Evolutionary conservation across 2,329 filamentous ascomycete species (phyloP).

Genomic region (Pyrenophora teres): DNA sequence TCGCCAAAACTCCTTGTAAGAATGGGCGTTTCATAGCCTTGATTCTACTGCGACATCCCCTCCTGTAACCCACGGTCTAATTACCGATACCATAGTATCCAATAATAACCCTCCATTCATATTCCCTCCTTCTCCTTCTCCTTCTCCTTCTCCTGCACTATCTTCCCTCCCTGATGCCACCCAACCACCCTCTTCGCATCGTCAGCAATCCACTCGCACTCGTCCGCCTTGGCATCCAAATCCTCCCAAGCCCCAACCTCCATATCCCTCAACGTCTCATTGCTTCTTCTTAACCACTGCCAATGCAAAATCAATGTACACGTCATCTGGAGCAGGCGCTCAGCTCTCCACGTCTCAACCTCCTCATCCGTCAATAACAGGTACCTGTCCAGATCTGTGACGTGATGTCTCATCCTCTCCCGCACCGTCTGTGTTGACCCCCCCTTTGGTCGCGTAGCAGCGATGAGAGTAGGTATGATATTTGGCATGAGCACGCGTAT

Average conservation of each 20-base stretch:
- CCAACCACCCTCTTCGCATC: constrained; percentile 7
- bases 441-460: constrained; percentile 9
- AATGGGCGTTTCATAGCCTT: background rate
- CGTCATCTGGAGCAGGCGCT: constrained; percentile 11
- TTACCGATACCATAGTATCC: no score
- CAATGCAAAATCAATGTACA: constrained; percentile 28
- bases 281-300: constrained; percentile 38
- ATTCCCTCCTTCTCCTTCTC: background rate
- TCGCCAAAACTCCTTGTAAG: constrained; percentile 6
- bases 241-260: constrained; percentile 30
- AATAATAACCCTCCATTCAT: no score
- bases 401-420: constrained; percentile 38
- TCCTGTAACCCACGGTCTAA: no score
- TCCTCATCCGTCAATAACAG: constrained; percentile 28
- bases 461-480: constrained; percentile 31
- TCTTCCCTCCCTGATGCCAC: background rate
- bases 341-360: constrained; percentile 20
- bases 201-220: constrained; percentile 36
- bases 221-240: constrained; percentile 27
- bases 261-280: constrained; percentile 31
- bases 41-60: no score
- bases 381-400: constrained; percentile 32
- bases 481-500: constrained; percentile 23
- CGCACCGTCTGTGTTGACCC: constrained; percentile 22
- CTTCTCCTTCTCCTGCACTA: background rate